Evolutionary conservation across 176 grass and related monocot species (phyloP).

Genomic region (Eleusine indica): DNA sequence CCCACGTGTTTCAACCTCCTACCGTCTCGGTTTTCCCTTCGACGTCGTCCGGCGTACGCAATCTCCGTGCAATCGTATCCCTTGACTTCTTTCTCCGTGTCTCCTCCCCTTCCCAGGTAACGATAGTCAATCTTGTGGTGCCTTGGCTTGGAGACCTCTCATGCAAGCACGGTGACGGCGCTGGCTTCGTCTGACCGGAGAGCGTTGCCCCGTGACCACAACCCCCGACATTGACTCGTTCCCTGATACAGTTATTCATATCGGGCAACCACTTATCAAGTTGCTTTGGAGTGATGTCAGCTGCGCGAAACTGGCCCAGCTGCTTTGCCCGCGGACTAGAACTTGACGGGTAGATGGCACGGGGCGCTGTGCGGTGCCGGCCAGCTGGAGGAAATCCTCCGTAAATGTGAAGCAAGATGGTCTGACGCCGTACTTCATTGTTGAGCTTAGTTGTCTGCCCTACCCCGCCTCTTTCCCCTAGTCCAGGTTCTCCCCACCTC

Average conservation of each 20-base stretch:
- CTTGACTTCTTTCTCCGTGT: background rate
- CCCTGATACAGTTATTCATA: background rate
- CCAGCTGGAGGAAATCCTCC: background rate
- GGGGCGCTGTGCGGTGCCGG: background rate
- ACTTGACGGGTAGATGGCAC: background rate
- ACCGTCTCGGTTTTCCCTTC: background rate
- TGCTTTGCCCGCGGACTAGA: background rate
- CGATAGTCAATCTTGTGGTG: conserved; percentile 28
- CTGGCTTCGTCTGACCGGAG: conserved; percentile 19
- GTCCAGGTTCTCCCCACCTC: background rate
- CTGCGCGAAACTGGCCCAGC: background rate
- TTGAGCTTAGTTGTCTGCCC: background rate
- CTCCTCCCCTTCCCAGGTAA: background rate
- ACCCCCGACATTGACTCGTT: conserved; percentile 41
- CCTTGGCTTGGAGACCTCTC: background rate
- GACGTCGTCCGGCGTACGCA: background rate
- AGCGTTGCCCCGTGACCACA: background rate
- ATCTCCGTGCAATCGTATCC: background rate
- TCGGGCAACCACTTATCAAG: background rate
- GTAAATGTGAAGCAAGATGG: background rate
- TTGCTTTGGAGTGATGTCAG: conserved; percentile 4
- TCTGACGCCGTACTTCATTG: background rate
- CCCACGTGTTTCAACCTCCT: background rate
- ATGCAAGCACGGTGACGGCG: conserved; percentile 7
- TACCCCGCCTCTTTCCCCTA: conserved; percentile 15